A percentile compares a stretch with the other conserved stretches of the same genome.
Conservation (phyloP, 2,329 filamentous ascomycete species). For the Aspergillus intermedius region DNA sequence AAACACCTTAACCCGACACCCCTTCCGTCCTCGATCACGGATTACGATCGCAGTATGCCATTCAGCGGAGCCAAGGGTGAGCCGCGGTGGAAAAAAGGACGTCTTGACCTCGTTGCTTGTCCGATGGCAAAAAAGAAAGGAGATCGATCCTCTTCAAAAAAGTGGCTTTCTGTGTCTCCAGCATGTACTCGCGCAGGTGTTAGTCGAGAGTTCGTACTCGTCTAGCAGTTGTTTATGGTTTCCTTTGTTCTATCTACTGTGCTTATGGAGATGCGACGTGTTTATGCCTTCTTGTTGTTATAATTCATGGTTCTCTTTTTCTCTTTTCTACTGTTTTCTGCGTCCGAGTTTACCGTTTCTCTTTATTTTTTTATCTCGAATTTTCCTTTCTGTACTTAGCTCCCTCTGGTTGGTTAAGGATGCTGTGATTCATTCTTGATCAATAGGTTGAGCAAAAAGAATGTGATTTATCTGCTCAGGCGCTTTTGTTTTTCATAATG, state of each 20-base stretch:
- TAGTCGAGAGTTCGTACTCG: constrained; percentile 11
- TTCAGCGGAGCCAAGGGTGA: constrained; percentile 19
- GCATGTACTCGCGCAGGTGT: constrained; percentile 25
- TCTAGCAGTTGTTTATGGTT: constrained; percentile 26
- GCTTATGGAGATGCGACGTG: constrained; percentile 34
- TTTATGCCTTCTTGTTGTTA: constrained; percentile 29
- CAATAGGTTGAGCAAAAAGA: constrained; percentile 30
- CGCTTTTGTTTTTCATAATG: background rate
- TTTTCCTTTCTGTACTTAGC: constrained; percentile 27
- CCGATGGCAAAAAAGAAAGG: constrained; percentile 18
- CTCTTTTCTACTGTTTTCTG: constrained; percentile 12
- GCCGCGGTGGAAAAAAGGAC: constrained; percentile 20
- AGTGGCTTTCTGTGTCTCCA: constrained; percentile 36
- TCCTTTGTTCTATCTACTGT: constrained; percentile 26
- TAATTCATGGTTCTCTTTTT: constrained; percentile 28
- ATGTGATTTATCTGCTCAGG: constrained; percentile 30
- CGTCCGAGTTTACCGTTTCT: constrained; percentile 22
- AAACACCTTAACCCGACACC: constrained; percentile 26
- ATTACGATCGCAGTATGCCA: constrained; percentile 32
- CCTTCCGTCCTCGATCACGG: constrained; percentile 29
- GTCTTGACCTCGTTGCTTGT: constrained; percentile 21
- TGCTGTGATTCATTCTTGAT: constrained; percentile 29
- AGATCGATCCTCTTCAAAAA: constrained; percentile 26
- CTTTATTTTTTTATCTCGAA: constrained; percentile 20
- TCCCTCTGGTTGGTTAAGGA: constrained; percentile 34